Evolutionary conservation across 169 alveolate species (phyloP).

Genomic region (Eimeria sp.): DNA sequence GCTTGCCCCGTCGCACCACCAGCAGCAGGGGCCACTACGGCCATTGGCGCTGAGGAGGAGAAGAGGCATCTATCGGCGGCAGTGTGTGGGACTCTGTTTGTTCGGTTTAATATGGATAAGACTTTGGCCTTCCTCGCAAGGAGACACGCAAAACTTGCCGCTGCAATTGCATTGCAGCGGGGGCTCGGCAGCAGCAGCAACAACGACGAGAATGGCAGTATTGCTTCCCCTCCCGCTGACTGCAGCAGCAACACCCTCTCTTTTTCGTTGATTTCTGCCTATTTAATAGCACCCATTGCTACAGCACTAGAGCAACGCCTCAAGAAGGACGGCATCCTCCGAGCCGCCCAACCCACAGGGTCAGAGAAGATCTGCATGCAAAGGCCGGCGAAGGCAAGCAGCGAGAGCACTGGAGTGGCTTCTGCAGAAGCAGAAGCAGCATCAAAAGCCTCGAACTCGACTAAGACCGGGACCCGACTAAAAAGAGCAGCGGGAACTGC

Average conservation of each 20-base stretch:
- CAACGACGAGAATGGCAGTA: background rate
- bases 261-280: constrained; percentile 46
- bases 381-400: background rate
- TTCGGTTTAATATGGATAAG: background rate
- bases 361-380: background rate
- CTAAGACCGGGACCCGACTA: constrained; percentile 29
- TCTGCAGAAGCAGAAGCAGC: constrained; percentile 35
- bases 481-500: constrained; percentile 51
- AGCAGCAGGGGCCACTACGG: constrained; percentile 3
- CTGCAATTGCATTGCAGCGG: background rate
- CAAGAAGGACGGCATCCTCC: background rate
- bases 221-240: background rate
- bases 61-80: background rate
- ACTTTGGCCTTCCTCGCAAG: background rate
- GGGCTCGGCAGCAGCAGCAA: constrained; percentile 8
- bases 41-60: background rate
- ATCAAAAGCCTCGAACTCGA: constrained; percentile 5
- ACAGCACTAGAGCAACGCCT: constrained; percentile 44
- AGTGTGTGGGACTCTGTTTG: background rate
- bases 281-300: background rate
- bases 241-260: constrained; percentile 21
- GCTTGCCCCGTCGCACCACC: background rate
- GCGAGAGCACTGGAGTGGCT: background rate
- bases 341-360: background rate
- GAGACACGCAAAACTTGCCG: background rate